Base-by-base conservation (phyloP, 139 green algal genomes). In the Chlorella sp. region DNA sequence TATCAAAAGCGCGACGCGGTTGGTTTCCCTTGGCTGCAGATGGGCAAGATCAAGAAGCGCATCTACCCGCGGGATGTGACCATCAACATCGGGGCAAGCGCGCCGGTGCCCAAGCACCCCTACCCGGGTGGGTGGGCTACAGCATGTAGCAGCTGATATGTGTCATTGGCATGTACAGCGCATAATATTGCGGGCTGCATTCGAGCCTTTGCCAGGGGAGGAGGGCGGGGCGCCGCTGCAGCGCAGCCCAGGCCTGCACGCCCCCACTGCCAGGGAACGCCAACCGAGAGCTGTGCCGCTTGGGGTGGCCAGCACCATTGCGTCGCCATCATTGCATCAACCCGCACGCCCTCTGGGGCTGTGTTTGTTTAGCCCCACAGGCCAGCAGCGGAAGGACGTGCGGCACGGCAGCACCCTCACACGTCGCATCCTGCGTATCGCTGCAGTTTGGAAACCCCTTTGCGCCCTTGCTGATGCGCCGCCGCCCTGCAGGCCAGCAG, bases 1-100 rank as follows among this genome's bases (percentile, higher is more conserved):
- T n/a, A n/a, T n/a, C n/a, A n/a, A n/a, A n/a, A n/a, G n/a, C n/a
- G n/a, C n/a, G n/a, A n/a, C n/a, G n/a, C n/a, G n/a, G n/a, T n/a
- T n/a, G n/a, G n/a, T n/a, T n/a, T n/a, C n/a, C n/a, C n/a, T n/a
- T n/a, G n/a, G n/a, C n/a, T n/a, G n/a, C n/a, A n/a, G 88, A 99
- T 99, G 97, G 97, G 97, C 80, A 97, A 93, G 76, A 92, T 99
- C 81, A 99, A 99, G 92, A 89, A 85, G 79, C 92, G 97, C 56
- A 94, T 99, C 73, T 98, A 98, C 89, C 97, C 97, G 0, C 89
- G 94, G 1, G 97, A 99, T 88, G 96, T 99, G 84, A 97, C 92
- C 54, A 98, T 99, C 90, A 99, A 99, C 95, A 98, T 99, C 43
- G 93, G 95, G n/a, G 88, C 91, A 88, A 90, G 89, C 40, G 90